These are phyloP conservation scores for Ustilago vetiveriae DNA, from an alignment of 1,284 basidiomycete species.

Conservation along the genomic window DNA sequence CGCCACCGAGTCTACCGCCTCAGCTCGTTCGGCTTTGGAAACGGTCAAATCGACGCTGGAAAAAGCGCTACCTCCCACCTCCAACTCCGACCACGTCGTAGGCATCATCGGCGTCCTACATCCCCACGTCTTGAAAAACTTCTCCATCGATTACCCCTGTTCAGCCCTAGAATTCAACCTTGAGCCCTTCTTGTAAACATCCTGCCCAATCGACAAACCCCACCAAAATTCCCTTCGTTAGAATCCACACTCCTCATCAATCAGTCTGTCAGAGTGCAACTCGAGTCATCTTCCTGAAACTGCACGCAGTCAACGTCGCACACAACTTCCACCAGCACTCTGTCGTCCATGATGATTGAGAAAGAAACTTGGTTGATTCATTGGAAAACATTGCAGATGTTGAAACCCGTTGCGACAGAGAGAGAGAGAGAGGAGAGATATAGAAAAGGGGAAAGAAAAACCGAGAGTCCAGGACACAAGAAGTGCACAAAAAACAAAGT, in stretches of 20 bases:
- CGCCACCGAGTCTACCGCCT: too few relatives aligned
- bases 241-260: not conserved
- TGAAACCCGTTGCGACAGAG: conserved; percentile 19
- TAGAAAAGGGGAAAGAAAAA: too few relatives aligned
- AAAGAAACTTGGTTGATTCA: too few relatives aligned
- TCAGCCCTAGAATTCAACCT: conserved; percentile 92
- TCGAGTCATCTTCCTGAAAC: too few relatives aligned
- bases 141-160: conserved; percentile 83
- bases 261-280: too few relatives aligned
- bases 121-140: conserved; percentile 59
- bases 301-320: too few relatives aligned
- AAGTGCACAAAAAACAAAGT: not conserved
- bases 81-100: conserved; percentile 13
- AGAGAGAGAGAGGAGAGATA: not conserved
- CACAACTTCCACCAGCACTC: too few relatives aligned
- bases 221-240: too few relatives aligned
- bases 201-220: not conserved
- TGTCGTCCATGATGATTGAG: too few relatives aligned
- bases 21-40: too few relatives aligned
- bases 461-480: not conserved
- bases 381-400: conserved; percentile 11
- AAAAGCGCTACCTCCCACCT: conserved; percentile 11
- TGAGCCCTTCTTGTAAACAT: conserved; percentile 84
- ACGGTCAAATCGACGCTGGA: conserved; percentile 30
- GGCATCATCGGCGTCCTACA: conserved; percentile 61